Base-by-base conservation (phyloP, 345 rosid species). In the Gossypium turneri region DNA sequence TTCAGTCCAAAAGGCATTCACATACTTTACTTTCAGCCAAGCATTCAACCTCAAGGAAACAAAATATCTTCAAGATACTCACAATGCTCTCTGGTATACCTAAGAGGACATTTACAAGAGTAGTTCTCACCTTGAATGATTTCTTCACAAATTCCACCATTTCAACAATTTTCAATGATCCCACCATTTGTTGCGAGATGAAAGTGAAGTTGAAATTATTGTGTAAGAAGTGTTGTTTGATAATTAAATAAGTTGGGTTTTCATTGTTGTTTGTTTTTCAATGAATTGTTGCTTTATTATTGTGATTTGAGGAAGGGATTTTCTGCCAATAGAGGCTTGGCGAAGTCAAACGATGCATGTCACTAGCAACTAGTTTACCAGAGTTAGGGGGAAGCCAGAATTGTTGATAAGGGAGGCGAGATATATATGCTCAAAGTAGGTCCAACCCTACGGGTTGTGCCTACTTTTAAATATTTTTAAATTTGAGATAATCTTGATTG, bases 71-170 rank as follows among this genome's bases (percentile, higher is more conserved):
- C 81, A 0, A 38, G 41, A 57, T 73, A 72, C 63, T 81, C 75
- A 2, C 82, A 84, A 17, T 9, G 75, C 7, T 76, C 56, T 9
- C 79, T 84, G 3, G 45, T 17, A 60, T 53, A 78, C 10, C 84
- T 79, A 12, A 78, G 57, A 29, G 63, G 82, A 67, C 82, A 84
- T 58, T 56, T 60, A 78, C 82, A 84, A 7, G 47, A 64, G 53
- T 84, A 81, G 1, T 65, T 60, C 73, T 83, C 84, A 2, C 84
- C 86, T 75, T 79, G 84, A 57, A 83, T 80, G 12, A 81, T 81
- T 79, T 79, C 84, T 44, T 78, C 73, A 34, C 84, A 81, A 34
- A 38, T 74, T 72, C 84, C 82, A 4, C 77, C 82, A 41, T 76
- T 73, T 50, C 79, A 79, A 11, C 86, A 83, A 34, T 34, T 34